Evolutionary conservation across 1,139 yeast genomes (phyloP).

Genomic region (Ashbya aceris): DNA sequence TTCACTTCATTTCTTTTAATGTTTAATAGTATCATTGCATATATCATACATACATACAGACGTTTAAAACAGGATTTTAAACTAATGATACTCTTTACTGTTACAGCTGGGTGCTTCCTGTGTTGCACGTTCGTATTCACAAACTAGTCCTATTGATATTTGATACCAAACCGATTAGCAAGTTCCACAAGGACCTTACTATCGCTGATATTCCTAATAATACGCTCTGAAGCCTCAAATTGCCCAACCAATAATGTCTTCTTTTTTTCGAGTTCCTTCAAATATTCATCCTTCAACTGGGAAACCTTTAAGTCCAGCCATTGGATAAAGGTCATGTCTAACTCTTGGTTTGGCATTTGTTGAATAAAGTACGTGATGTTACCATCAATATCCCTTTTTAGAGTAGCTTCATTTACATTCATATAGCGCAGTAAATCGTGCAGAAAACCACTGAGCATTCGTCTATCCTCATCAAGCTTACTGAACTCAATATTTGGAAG

Average conservation of each 20-base stretch:
- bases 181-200: constrained; percentile 15
- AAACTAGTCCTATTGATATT: background rate
- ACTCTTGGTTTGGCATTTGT: constrained; percentile 61
- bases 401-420: constrained; percentile 20
- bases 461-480: constrained; percentile 12
- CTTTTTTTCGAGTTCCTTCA: constrained; percentile 38
- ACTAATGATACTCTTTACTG: background rate
- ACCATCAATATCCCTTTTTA: constrained; percentile 55
- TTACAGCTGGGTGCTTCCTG: too few species aligned
- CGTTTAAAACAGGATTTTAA: constrained; percentile 7
- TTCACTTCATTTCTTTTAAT: background rate
- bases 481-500: background rate
- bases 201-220: constrained; percentile 12
- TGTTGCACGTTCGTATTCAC: background rate
- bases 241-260: constrained; percentile 25
- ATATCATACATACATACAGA: constrained; percentile 4
- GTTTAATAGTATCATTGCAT: constrained; percentile 4
- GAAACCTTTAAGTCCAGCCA: constrained; percentile 47
- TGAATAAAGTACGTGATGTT: constrained; percentile 52
- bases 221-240: constrained; percentile 11
- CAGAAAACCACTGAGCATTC: constrained; percentile 17
- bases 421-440: constrained; percentile 23
- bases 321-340: constrained; percentile 57
- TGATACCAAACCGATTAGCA: constrained; percentile 12
- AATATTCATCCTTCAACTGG: constrained; percentile 38